These are phyloP conservation scores for Petunia axillaris DNA, from an alignment of 257 asterid species.

Conservation along the genomic window DNA sequence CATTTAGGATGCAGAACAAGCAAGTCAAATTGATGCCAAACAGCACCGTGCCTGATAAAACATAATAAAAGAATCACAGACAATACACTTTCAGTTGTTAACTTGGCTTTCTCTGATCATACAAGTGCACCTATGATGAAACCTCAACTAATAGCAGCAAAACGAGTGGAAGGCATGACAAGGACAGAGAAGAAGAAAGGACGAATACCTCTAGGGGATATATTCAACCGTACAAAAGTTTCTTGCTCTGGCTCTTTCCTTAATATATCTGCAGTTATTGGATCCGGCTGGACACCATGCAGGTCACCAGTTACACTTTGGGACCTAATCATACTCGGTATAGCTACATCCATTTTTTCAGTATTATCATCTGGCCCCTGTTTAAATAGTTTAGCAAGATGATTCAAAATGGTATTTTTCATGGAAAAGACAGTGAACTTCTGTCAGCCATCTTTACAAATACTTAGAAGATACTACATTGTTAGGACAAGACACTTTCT, in stretches of 20 bases:
- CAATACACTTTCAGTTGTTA: no score
- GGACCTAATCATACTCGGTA: slow-evolving; percentile 81
- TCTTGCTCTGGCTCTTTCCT: slow-evolving; percentile 96
- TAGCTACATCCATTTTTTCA: slow-evolving; percentile 54
- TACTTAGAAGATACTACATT: neutral
- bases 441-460: neutral
- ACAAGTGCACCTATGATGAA: no score
- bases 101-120: no score
- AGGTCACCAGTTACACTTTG: slow-evolving; percentile 91
- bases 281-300: slow-evolving; percentile 92
- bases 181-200: slow-evolving; percentile 19
- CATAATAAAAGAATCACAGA: no score
- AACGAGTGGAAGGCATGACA: neutral
- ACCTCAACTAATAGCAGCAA: no score
- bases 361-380: slow-evolving; percentile 55
- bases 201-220: slow-evolving; percentile 72
- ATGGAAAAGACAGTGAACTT: no score
- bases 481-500: no score
- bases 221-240: slow-evolving; percentile 80
- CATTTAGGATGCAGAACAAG: no score
- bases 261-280: slow-evolving; percentile 88
- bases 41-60: no score
- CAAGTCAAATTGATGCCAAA: no score
- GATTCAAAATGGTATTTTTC: no score
- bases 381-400: neutral